Conservation (phyloP, 2,329 filamentous ascomycete species). For the Pyrenophora seminiperda region DNA sequence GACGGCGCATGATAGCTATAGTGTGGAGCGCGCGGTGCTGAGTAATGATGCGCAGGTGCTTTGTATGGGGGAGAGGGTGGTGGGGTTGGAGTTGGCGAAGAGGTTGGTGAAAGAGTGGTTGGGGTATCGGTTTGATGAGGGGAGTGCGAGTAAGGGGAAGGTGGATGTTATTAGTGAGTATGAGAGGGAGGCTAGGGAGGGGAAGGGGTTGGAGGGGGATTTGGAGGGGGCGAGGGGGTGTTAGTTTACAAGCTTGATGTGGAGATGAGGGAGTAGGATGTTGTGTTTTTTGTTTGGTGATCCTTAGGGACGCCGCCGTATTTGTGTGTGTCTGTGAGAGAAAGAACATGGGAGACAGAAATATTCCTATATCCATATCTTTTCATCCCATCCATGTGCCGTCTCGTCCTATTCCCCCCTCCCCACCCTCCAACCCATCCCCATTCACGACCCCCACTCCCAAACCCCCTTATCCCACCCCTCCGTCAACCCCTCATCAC, state of each 20-base stretch:
- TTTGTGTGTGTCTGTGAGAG: no score
- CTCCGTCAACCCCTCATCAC: constrained; percentile 80
- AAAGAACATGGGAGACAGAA: neutral
- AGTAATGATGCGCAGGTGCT: constrained; percentile 88
- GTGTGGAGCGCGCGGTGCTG: constrained; percentile 77
- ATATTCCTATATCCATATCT: neutral
- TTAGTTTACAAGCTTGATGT: constrained; percentile 2
- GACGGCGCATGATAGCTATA: constrained; percentile 85
- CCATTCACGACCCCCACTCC: constrained; percentile 57
- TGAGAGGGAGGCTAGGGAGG: constrained; percentile 51
- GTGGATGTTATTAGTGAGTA: constrained; percentile 57
- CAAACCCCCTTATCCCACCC: constrained; percentile 85
- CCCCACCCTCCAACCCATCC: no score
- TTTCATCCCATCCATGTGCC: no score
- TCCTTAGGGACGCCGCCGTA: no score
- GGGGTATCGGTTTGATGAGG: constrained; percentile 77
- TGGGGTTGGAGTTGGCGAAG: constrained; percentile 79
- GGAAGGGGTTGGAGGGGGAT: constrained; percentile 26
- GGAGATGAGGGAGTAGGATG: neutral
- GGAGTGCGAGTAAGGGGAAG: constrained; percentile 65
- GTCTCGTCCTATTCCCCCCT: no score
- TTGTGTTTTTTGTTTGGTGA: no score
- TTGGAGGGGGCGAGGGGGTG: constrained; percentile 10
- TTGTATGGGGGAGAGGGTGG: constrained; percentile 83
- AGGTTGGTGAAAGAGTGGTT: constrained; percentile 81